These are phyloP conservation scores for Kodamaea suecica DNA, from an alignment of 1,139 yeast species.

Conservation along the genomic window DNA sequence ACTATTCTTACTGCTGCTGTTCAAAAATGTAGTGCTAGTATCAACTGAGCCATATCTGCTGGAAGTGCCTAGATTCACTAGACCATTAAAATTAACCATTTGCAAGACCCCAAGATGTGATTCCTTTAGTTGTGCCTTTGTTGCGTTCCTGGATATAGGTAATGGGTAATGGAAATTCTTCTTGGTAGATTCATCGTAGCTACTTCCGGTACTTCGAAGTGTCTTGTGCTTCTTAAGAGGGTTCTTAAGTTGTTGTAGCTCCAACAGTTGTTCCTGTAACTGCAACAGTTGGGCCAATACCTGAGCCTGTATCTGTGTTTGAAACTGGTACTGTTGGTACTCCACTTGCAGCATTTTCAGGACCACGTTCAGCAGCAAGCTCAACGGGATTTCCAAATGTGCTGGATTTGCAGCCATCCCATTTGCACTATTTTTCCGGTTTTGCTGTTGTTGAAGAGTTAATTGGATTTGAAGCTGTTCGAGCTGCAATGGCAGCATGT, in stretches of 20 bases:
- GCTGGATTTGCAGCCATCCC: no score
- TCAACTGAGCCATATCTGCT: conserved; percentile 32
- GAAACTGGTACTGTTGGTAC: background rate
- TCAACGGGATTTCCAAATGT: no score
- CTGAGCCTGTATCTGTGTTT: background rate
- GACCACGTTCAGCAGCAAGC: no score
- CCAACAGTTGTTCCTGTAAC: background rate
- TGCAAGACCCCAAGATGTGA: conserved; percentile 25
- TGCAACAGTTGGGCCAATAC: conserved; percentile 1
- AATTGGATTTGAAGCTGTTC: background rate
- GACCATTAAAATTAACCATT: conserved; percentile 21
- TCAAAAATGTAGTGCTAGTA: conserved; percentile 19
- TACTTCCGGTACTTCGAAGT: conserved; percentile 5
- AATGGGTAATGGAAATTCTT: conserved; percentile 13
- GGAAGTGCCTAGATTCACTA: conserved; percentile 16
- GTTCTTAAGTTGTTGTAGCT: background rate
- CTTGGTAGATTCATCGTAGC: background rate
- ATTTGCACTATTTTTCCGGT: no score
- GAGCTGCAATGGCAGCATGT: background rate
- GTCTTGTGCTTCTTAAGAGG: background rate
- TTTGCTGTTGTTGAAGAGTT: background rate
- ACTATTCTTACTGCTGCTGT: conserved; percentile 18
- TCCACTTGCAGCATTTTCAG: background rate
- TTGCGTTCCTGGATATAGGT: conserved; percentile 17
- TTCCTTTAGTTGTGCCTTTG: conserved; percentile 20